Evolutionary conservation across 768 basidiomycete genomes (phyloP).

Genomic region (Guyanaporus albipodus): DNA sequence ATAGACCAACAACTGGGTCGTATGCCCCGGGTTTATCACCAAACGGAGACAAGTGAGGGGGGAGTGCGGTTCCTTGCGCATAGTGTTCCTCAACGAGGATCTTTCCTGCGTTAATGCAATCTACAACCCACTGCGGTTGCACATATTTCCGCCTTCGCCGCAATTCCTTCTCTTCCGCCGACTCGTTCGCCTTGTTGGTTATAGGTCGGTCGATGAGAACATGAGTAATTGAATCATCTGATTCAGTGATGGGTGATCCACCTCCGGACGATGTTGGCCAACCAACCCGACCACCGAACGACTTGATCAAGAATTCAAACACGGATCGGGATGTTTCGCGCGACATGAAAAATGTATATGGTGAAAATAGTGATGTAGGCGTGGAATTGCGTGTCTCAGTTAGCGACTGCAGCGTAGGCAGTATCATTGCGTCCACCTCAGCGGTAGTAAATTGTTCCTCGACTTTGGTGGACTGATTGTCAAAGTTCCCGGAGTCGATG

Average conservation of each 20-base stretch:
- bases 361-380: constrained; percentile 67
- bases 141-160: constrained; percentile 76
- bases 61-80: constrained; percentile 77
- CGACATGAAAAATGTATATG: constrained; percentile 90
- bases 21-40: constrained; percentile 78
- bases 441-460: constrained; percentile 71
- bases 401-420: constrained; percentile 69
- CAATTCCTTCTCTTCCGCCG: constrained; percentile 55
- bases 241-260: constrained; percentile 76
- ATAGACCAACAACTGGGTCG: constrained; percentile 48
- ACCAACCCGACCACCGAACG: constrained; percentile 88
- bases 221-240: constrained; percentile 86
- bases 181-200: constrained; percentile 44
- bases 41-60: constrained; percentile 96
- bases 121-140: constrained; percentile 97
- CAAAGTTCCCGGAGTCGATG: constrained; percentile 33
- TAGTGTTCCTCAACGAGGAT: constrained; percentile 85
- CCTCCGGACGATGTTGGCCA: constrained; percentile 81
- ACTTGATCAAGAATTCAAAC: constrained; percentile 91
- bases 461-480: constrained; percentile 30
- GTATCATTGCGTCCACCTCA: constrained; percentile 40
- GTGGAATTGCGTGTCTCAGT: constrained; percentile 55
- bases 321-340: constrained; percentile 87
- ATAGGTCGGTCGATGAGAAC: constrained; percentile 90
- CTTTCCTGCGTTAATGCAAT: constrained; percentile 87